These are phyloP conservation scores for Ceratonia siliqua DNA, from an alignment of 306 rosid species.

Conservation along the genomic window DNA sequence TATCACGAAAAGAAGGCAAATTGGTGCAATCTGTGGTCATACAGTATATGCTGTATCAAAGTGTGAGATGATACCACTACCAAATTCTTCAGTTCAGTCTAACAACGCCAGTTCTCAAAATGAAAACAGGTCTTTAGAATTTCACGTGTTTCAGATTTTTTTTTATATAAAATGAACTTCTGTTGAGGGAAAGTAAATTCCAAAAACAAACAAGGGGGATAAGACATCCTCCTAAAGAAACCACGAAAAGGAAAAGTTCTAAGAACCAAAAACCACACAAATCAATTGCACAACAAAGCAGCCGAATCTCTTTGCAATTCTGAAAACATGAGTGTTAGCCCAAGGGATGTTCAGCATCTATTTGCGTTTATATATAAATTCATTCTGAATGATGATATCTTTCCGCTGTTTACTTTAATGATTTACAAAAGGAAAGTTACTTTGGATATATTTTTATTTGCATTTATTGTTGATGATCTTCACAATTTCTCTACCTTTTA, in stretches of 20 bases:
- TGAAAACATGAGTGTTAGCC: slow-evolving; percentile 38
- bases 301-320: too few relatives aligned
- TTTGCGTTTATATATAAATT: neutral
- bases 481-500: slow-evolving; percentile 1
- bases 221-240: too few relatives aligned
- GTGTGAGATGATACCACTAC: slow-evolving; percentile 88
- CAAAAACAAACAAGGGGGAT: too few relatives aligned
- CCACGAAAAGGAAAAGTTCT: too few relatives aligned
- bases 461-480: neutral
- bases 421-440: neutral
- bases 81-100: slow-evolving; percentile 72
- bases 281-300: too few relatives aligned
- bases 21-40: slow-evolving; percentile 87
- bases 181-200: too few relatives aligned
- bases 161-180: too few relatives aligned
- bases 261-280: too few relatives aligned
- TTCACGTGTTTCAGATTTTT: slow-evolving; percentile 58
- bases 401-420: neutral
- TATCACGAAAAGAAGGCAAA: slow-evolving; percentile 86
- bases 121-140: slow-evolving; percentile 88
- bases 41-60: slow-evolving; percentile 73
- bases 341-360: neutral
- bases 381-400: neutral
- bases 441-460: slow-evolving; percentile 29
- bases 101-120: slow-evolving; percentile 61